These are phyloP conservation scores for Aspergillus arachidicola DNA, from an alignment of 2,329 filamentous ascomycete species.

Conservation along the genomic window DNA sequence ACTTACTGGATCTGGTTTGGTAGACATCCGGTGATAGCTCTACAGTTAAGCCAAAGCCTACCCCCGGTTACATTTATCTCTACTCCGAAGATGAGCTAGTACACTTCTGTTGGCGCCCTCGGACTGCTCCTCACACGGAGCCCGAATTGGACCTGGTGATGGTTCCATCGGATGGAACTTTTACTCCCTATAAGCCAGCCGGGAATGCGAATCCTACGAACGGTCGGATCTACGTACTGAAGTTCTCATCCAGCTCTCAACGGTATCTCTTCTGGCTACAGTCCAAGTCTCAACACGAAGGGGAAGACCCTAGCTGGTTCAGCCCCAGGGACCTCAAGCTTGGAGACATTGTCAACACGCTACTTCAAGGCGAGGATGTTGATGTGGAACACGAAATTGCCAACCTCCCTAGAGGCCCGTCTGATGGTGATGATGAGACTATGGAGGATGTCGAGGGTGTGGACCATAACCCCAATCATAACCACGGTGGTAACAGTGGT, in stretches of 20 bases:
- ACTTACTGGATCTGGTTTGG: constrained; percentile 13
- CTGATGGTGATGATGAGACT: constrained; percentile 67
- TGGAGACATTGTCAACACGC: constrained; percentile 79
- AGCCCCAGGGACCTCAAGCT: constrained; percentile 85
- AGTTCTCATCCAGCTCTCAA: constrained; percentile 89
- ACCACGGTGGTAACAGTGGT: constrained; percentile 66
- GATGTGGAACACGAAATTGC: constrained; percentile 75
- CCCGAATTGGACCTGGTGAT: constrained; percentile 90
- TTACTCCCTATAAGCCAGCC: constrained; percentile 74
- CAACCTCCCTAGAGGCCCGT: constrained; percentile 55
- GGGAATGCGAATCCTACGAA: constrained; percentile 69
- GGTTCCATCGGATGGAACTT: constrained; percentile 86
- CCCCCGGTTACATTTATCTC: constrained; percentile 86
- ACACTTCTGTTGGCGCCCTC: constrained; percentile 96
- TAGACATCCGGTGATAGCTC: constrained; percentile 61
- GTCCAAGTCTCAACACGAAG: constrained; percentile 76
- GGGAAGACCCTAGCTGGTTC: constrained; percentile 74
- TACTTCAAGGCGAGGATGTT: constrained; percentile 87
- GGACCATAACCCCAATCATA: constrained; percentile 60
- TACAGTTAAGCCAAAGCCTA: constrained; percentile 72
- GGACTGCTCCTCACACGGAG: constrained; percentile 68
- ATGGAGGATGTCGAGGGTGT: constrained; percentile 75
- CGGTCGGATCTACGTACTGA: constrained; percentile 89
- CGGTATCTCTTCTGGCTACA: constrained; percentile 96
- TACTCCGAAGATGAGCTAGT: constrained; percentile 92